phyloP scores from a whole-genome alignment of 768 basidiomycete species.

The Hortiboletus campestris region DNA sequence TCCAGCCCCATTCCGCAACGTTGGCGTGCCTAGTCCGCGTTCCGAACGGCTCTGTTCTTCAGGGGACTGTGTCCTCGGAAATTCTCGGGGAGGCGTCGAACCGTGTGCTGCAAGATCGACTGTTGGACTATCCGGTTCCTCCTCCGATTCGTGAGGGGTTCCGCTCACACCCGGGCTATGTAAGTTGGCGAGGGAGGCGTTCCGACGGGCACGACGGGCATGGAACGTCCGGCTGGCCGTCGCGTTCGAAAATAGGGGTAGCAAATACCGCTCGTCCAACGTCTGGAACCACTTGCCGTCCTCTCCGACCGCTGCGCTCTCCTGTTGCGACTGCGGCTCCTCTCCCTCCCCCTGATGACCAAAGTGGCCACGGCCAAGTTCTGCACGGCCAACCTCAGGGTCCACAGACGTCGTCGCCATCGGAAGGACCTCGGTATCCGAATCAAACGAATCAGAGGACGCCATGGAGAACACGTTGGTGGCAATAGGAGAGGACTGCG shows the following conservation, averaged over 20 bases:
- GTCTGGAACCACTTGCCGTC: slow-evolving; percentile 96
- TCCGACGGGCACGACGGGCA: slow-evolving; percentile 65
- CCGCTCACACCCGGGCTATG: slow-evolving; percentile 26
- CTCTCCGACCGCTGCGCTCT: slow-evolving; percentile 38
- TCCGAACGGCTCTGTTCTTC: slow-evolving; percentile 57
- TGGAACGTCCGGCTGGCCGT: slow-evolving; percentile 87
- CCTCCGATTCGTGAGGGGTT: slow-evolving; percentile 39
- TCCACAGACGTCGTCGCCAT: slow-evolving; percentile 55
- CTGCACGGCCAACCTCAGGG: slow-evolving; percentile 10
- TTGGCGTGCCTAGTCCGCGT: slow-evolving; percentile 63
- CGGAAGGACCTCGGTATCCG: slow-evolving; percentile 76
- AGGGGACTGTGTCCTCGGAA: slow-evolving; percentile 24
- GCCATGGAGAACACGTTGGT: slow-evolving; percentile 58
- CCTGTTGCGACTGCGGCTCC: no score
- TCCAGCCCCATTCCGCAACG: slow-evolving; percentile 49
- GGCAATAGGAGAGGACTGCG: slow-evolving; percentile 17
- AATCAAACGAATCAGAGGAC: slow-evolving; percentile 76
- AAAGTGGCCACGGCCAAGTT: neutral
- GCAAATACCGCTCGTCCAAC: slow-evolving; percentile 89
- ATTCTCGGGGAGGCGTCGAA: slow-evolving; percentile 12
- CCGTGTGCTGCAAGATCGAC: slow-evolving; percentile 40
- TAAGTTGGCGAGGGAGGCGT: slow-evolving; percentile 27
- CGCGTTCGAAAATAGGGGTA: slow-evolving; percentile 91
- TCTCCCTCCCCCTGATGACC: slow-evolving; percentile 4
- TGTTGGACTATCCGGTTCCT: slow-evolving; percentile 42